phyloP scores from a whole-genome alignment of 306 rosid genomes.

The Prunus mira region DNA sequence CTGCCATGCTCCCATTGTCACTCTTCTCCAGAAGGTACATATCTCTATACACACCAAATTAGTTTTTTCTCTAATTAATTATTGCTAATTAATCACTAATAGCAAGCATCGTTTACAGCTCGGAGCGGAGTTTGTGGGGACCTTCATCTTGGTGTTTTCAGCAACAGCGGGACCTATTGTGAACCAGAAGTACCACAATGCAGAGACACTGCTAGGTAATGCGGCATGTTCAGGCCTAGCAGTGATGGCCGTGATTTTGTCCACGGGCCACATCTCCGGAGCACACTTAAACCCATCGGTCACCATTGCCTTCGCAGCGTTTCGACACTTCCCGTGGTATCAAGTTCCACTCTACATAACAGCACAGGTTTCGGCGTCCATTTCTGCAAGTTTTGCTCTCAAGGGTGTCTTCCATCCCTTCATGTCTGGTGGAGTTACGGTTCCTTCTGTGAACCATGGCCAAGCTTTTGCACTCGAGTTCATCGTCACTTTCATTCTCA shows the following conservation, averaged over 20 bases:
- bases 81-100: not conserved
- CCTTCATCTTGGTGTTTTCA: conserved; percentile 48
- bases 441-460: conserved; percentile 37
- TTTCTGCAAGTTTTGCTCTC: conserved; percentile 32
- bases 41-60: too few species aligned
- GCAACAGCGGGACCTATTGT: conserved; percentile 40
- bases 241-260: conserved; percentile 35
- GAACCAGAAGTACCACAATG: conserved; percentile 34
- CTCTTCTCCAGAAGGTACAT: conserved; percentile 18
- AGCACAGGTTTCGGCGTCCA: conserved; percentile 40
- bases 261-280: conserved; percentile 51
- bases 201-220: conserved; percentile 32
- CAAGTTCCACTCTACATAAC: conserved; percentile 42
- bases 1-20: not conserved
- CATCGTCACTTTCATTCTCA: conserved; percentile 44
- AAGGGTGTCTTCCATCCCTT: conserved; percentile 33
- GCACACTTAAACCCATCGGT: conserved; percentile 63
- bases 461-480: conserved; percentile 54
- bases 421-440: conserved; percentile 43
- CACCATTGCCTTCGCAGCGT: conserved; percentile 44
- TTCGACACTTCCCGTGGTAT: conserved; percentile 31
- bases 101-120: conserved; percentile 1
- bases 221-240: conserved; percentile 41
- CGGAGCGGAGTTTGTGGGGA: conserved; percentile 54
- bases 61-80: too few species aligned